phyloP scores from a whole-genome alignment of 768 basidiomycete species.

The Panaeolus papilionaceus region DNA sequence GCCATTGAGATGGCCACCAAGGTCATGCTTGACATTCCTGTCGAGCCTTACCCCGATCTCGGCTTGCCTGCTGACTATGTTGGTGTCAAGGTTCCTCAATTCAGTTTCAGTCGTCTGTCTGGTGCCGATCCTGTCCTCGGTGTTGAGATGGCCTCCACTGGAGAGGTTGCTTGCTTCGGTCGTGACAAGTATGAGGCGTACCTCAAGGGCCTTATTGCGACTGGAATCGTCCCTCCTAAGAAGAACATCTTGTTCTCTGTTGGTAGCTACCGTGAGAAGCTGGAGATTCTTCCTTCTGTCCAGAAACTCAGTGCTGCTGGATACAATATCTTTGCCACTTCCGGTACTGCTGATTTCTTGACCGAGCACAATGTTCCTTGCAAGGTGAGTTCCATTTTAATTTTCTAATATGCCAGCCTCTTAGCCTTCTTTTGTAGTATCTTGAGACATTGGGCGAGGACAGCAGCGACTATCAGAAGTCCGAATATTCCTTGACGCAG shows the following conservation, averaged over 20 bases:
- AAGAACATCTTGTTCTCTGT: constrained; percentile 98
- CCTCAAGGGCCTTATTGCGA: constrained; percentile 95
- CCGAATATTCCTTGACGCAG: constrained; percentile 96
- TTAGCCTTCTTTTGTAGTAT: constrained; percentile 55
- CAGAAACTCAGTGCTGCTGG: constrained; percentile 94
- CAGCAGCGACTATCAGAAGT: constrained; percentile 83
- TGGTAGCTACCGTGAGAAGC: constrained; percentile 96
- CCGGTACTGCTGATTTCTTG: constrained; percentile 97
- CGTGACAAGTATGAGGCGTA: constrained; percentile 98
- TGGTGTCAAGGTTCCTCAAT: constrained; percentile 99
- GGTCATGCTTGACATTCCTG: constrained; percentile 92
- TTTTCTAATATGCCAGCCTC: constrained; percentile 7
- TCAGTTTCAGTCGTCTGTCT: constrained; percentile 95
- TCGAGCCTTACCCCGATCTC: constrained; percentile 89
- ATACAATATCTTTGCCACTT: constrained; percentile 96
- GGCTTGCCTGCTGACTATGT: constrained; percentile 93
- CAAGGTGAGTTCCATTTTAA: constrained; percentile 61
- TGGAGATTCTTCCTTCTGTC: constrained; percentile 93
- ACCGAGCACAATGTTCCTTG: constrained; percentile 96
- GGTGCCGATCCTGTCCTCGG: constrained; percentile 98
- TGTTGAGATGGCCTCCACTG: constrained; percentile 99
- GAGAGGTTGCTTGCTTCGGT: constrained; percentile 99
- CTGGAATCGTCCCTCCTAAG: constrained; percentile 93
- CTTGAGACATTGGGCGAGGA: constrained; percentile 86
- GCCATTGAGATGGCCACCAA: constrained; percentile 99